phyloP scores from a whole-genome alignment of 2,329 filamentous ascomycete species.

The Aureobasidium namibiae region DNA sequence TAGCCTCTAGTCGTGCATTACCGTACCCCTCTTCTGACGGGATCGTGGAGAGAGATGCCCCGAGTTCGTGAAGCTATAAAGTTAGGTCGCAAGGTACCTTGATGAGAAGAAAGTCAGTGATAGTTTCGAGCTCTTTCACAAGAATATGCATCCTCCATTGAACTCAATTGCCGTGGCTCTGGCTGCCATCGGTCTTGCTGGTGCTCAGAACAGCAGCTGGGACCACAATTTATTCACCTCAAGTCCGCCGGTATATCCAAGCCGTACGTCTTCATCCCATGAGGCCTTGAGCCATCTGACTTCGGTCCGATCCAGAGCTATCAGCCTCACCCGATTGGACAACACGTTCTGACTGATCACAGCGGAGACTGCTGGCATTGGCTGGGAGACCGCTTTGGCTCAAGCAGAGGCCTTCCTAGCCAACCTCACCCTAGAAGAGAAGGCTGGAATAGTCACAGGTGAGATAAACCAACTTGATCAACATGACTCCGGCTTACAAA shows the following conservation, averaged over 20 bases:
- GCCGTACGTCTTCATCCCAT: conserved; percentile 13
- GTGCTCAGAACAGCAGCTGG: conserved; percentile 16
- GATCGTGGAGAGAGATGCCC: background rate
- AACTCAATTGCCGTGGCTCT: background rate
- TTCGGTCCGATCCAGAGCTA: background rate
- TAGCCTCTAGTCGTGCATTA: background rate
- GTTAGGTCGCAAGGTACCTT: background rate
- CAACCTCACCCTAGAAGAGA: conserved; percentile 19
- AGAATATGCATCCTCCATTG: background rate
- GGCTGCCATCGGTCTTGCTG: background rate
- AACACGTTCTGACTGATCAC: background rate
- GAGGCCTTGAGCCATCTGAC: too few species aligned
- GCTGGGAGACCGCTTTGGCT: conserved; percentile 19
- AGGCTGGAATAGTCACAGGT: conserved; percentile 19
- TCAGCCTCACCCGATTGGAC: background rate
- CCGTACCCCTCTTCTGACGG: background rate
- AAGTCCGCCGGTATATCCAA: conserved; percentile 20
- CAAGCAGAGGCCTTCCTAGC: conserved; percentile 17
- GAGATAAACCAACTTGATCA: too few species aligned
- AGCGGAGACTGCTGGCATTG: conserved; percentile 19
- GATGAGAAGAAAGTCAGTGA: background rate
- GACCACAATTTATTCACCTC: conserved; percentile 19
- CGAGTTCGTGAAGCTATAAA: conserved; percentile 3
- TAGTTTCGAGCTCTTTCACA: background rate
- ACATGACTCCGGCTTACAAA: background rate